Base-by-base conservation (phyloP, 768 basidiomycete species). In the Lentinula lateritia region DNA sequence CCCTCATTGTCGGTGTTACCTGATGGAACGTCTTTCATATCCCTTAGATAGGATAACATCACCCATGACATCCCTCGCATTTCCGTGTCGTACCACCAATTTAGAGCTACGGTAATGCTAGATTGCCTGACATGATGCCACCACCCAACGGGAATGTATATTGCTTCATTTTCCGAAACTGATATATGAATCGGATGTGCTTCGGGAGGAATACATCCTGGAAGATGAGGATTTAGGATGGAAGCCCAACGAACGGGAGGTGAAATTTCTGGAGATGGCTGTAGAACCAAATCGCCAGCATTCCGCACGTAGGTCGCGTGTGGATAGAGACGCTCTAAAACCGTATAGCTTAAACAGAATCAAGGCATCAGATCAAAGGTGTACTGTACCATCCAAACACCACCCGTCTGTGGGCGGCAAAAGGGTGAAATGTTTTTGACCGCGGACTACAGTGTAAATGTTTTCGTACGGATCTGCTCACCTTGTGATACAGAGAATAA, bases 71-170 rank as follows among this genome's bases (percentile, higher is more conserved):
- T 81, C 13, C 92, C 90, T 60, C 80, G 74, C 70, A 87, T 81
- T 69, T 92, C 89, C 65, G 88, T 80, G 67, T 95, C 92, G 70
- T 92, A 93, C 92, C 92, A 95, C 87, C 90, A 93, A 68, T 95
- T 95, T 20, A 92, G 66, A 1, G 91, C 90, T 62, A 93, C 83
- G 1, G 83, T 86, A 23, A 78, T 75, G 3, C 79, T 81, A 3
- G 81, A 76, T 69, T 97, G 95, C 43, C 84, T 80, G 39, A 96
- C 93, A 68, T 92, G 83, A 70, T 96, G 95, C 89, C 90, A 96
- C 95, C 95, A 97, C 0, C 92, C 88, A 5, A 89, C 83, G n/a
- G 95, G 95, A 18, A 97, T 83, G 72, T 93, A 96, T 18, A 97
- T 74, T 0, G 89, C 86, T 65, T 95, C 89, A 3, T 95, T 94